phyloP scores from a whole-genome alignment of 2,329 filamentous ascomycete species.

The Paraconiothyrium sp. region DNA sequence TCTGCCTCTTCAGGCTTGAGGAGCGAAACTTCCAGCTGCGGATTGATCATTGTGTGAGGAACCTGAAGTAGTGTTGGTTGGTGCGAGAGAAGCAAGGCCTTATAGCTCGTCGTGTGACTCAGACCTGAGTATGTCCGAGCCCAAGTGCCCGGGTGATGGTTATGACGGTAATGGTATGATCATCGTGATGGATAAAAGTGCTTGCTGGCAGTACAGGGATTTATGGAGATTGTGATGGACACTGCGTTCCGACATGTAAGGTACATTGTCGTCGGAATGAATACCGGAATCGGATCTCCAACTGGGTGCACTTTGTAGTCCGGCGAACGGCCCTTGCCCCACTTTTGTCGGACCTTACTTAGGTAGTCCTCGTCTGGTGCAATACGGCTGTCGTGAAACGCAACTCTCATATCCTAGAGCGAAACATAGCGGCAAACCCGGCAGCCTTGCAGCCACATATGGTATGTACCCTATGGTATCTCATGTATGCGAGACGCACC shows the following conservation, averaged over 20 bases:
- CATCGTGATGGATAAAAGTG: neutral
- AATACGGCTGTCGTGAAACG: neutral
- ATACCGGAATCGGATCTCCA: neutral
- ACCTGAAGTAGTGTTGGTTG: neutral
- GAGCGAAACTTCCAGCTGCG: constrained; percentile 37
- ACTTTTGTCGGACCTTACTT: neutral
- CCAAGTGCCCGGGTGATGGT: neutral
- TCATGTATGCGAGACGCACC: too few relatives aligned
- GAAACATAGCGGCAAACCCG: too few relatives aligned
- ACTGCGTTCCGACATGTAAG: neutral
- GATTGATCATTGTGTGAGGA: constrained; percentile 24
- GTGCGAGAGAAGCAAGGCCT: neutral
- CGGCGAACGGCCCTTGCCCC: neutral
- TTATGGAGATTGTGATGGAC: neutral
- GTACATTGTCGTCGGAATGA: neutral
- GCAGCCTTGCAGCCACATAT: too few relatives aligned
- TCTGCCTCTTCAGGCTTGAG: constrained; percentile 38
- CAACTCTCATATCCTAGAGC: too few relatives aligned
- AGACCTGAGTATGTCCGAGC: neutral
- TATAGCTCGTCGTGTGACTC: neutral
- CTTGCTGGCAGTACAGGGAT: neutral
- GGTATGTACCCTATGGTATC: too few relatives aligned
- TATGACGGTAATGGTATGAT: neutral
- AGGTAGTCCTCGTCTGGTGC: neutral
- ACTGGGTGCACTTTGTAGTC: neutral